These are phyloP conservation scores for Laetiporus sulphureus DNA, from an alignment of 1,284 basidiomycete species.

Conservation along the genomic window DNA sequence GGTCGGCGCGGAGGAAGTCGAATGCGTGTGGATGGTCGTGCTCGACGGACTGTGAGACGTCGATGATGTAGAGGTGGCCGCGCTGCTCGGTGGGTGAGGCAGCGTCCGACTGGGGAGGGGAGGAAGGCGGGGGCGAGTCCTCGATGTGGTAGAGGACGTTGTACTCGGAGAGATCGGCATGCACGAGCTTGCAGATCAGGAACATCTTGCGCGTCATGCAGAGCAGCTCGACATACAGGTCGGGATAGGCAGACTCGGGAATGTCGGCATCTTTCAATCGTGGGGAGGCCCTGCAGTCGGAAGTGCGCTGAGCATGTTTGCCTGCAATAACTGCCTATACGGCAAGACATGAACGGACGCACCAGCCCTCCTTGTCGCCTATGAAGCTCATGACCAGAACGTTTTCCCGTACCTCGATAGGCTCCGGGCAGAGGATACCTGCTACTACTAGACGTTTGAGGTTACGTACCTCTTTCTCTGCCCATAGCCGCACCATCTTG, in stretches of 20 bases:
- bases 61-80: constrained; percentile 87
- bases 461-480: constrained; percentile 98
- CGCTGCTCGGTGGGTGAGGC: constrained; percentile 3
- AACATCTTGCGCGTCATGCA: constrained; percentile 82
- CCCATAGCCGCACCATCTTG: constrained; percentile 99
- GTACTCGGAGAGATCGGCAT: constrained; percentile 98
- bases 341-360: too few relatives aligned
- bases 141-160: constrained; percentile 84
- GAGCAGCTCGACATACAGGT: constrained; percentile 79
- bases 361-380: constrained; percentile 80
- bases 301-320: not conserved
- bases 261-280: constrained; percentile 85
- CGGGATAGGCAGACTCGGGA: constrained; percentile 42
- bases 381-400: constrained; percentile 96
- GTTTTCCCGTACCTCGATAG: constrained; percentile 93
- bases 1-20: constrained; percentile 91
- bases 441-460: constrained; percentile 78
- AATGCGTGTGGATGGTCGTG: constrained; percentile 96
- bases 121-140: constrained; percentile 4
- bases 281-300: constrained; percentile 68
- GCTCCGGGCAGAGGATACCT: constrained; percentile 82
- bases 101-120: not conserved
- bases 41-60: constrained; percentile 98
- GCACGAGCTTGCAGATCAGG: constrained; percentile 88
- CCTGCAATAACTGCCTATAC: not conserved